A percentile compares a stretch with the other conserved stretches of the same genome.
phyloP scores from a whole-genome alignment of 1,284 basidiomycete species.

The Gymnopus androsaceus region DNA sequence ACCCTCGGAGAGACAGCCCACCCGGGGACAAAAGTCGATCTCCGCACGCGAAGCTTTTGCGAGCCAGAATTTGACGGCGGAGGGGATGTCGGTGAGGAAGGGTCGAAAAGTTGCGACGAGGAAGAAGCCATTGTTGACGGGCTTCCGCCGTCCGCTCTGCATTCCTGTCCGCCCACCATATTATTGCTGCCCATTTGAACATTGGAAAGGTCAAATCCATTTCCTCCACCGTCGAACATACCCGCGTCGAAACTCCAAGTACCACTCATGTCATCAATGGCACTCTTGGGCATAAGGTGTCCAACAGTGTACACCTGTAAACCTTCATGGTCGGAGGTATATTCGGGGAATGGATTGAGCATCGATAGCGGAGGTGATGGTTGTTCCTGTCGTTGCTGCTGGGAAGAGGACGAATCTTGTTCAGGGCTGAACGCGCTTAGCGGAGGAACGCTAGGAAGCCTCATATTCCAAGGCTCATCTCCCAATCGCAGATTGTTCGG shows the following conservation, averaged over 20 bases:
- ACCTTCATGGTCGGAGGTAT: slow-evolving; percentile 51
- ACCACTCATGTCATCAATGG: slow-evolving; percentile 53
- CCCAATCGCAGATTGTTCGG: background rate
- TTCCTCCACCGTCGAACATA: slow-evolving; percentile 19
- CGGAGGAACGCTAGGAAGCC: slow-evolving; percentile 11
- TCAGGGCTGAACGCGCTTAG: background rate
- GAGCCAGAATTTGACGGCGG: slow-evolving; percentile 9
- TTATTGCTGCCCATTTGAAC: slow-evolving; percentile 2
- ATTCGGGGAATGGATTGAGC: slow-evolving; percentile 13
- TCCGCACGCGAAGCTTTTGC: slow-evolving; percentile 61
- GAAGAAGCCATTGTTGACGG: slow-evolving; percentile 1
- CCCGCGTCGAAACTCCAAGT: slow-evolving; percentile 56
- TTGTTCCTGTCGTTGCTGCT: background rate
- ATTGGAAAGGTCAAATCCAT: slow-evolving; percentile 7
- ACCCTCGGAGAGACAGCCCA: slow-evolving; percentile 89
- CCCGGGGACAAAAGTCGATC: slow-evolving; percentile 82
- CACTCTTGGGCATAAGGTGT: slow-evolving; percentile 67
- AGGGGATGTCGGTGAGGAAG: slow-evolving; percentile 1
- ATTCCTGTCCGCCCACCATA: slow-evolving; percentile 21
- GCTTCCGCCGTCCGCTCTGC: slow-evolving; percentile 18
- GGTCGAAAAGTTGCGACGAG: slow-evolving; percentile 7
- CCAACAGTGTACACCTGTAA: slow-evolving; percentile 83
- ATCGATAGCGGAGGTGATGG: background rate
- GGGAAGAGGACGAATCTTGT: background rate
- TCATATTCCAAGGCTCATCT: slow-evolving; percentile 12